Base-by-base conservation (phyloP, 768 basidiomycete species). In the Tricholoma sp. region DNA sequence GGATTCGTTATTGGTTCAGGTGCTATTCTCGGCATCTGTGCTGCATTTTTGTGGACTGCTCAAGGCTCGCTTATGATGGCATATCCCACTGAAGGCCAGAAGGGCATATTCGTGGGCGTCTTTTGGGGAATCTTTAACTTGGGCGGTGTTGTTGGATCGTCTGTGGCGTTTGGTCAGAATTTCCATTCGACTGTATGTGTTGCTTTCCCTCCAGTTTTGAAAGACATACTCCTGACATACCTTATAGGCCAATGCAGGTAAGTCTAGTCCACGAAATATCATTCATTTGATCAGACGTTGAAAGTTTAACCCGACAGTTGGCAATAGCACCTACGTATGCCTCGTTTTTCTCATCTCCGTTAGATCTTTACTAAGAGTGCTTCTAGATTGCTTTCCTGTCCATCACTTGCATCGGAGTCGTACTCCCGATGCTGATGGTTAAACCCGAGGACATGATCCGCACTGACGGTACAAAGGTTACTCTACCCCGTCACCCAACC, bases 41-140 rank as follows among this genome's bases (percentile, higher is more conserved):
- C 79, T 1, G 79, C 78, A 50, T 65, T 93, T 45, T 73, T 92
- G 7, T 92, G 91, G 91, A 86, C 89, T 0, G 88, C 89, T 0
- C 90, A 93, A 64, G 91, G 89, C n/a, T 85, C 83, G 16, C 73
- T 93, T 58, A 91, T 92, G 84, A 72, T 94, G 69, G 83, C 88
- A 4, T 93, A 93, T 69, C 88, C 90, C 0, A 90, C 88, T 0
- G 90, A 93, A 67, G 65, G 70, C 47, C 82, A 92, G 67, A 93
- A 93, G 69, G 90, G 90, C 14, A 74, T 71, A 31, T 91, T 79
- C 70, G 90, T 93, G 52, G 85, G 80, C 39, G 82, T 90, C 47
- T 93, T 92, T 72, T 93, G 91, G 91, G 72, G 80, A 45, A 88
- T 92, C 59, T 93, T 94, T 75, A 91, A 92, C 63, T 59, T 91